These are phyloP conservation scores for Pseudogymnoascus sp. DNA, from an alignment of 2,329 filamentous ascomycete genomes.

Conservation along the genomic window DNA sequence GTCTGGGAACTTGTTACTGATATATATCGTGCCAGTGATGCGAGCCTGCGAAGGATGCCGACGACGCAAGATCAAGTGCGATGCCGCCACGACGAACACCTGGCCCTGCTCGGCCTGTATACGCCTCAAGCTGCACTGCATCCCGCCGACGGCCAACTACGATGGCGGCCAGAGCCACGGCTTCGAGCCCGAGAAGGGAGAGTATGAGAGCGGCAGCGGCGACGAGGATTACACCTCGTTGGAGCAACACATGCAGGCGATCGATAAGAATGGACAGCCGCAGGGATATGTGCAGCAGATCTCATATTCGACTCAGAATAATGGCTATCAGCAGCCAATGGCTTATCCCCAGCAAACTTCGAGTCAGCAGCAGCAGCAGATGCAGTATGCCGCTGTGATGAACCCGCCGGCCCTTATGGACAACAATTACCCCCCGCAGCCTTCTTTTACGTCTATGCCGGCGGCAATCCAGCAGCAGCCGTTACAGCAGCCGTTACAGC, in stretches of 20 bases:
- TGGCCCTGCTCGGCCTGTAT: constrained; percentile 96
- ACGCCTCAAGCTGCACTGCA: constrained; percentile 84
- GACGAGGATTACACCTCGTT: constrained; percentile 44
- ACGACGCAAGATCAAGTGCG: constrained; percentile 94
- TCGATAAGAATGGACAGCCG: constrained; percentile 30
- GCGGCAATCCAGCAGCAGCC: constrained; percentile 39
- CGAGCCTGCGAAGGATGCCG: constrained; percentile 93
- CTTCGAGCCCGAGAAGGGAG: constrained; percentile 44
- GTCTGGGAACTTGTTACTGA: constrained; percentile 18
- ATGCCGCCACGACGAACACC: constrained; percentile 91
- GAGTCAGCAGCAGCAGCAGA: constrained; percentile 37
- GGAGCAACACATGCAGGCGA: constrained; percentile 35
- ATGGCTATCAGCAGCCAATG: constrained; percentile 29
- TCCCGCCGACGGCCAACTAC: constrained; percentile 55
- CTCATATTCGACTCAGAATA: constrained; percentile 38
- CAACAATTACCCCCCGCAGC: constrained; percentile 39
- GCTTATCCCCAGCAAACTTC: constrained; percentile 30
- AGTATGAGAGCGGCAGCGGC: constrained; percentile 38
- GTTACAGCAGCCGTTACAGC: background rate
- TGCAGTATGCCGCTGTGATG: constrained; percentile 49
- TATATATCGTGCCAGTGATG: constrained; percentile 62
- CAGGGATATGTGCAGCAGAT: constrained; percentile 43
- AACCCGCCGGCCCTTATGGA: constrained; percentile 45
- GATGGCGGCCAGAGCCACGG: constrained; percentile 29
- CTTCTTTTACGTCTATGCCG: constrained; percentile 44